Evolutionary conservation across 441 rosid genomes (phyloP).

Genomic region (Dalechampia spathulata): DNA sequence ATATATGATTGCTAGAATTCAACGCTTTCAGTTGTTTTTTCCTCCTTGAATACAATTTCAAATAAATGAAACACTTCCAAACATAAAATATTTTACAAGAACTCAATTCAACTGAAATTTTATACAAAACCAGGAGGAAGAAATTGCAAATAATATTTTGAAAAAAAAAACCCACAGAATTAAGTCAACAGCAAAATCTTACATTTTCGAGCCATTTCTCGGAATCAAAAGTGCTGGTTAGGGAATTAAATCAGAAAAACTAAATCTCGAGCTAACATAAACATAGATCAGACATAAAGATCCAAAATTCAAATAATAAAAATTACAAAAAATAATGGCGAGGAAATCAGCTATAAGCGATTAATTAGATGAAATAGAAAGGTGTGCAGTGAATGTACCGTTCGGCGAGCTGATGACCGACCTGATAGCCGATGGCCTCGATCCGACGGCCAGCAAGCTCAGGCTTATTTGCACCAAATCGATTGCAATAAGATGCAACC

Average conservation of each 20-base stretch:
- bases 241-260: not conserved
- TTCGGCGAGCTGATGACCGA: conserved; percentile 98
- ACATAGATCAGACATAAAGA: too few species aligned
- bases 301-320: too few species aligned
- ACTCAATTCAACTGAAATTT: not conserved
- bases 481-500: conserved; percentile 73
- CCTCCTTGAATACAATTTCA: too few species aligned
- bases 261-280: too few species aligned
- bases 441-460: conserved; percentile 95
- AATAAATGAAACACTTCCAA: too few species aligned
- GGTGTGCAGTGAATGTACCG: conserved; percentile 28
- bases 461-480: conserved; percentile 79
- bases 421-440: conserved; percentile 97
- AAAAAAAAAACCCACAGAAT: not conserved
- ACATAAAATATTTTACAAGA: not conserved
- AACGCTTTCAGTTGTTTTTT: too few species aligned
- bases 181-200: not conserved
- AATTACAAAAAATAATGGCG: too few species aligned
- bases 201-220: not conserved
- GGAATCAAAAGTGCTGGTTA: not conserved
- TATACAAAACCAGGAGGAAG: not conserved
- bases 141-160: not conserved
- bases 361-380: too few species aligned
- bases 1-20: too few species aligned
- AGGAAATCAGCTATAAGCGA: too few species aligned